Base-by-base conservation (phyloP, 163 green algal species). In the Coccomyxa subellipsoidea region DNA sequence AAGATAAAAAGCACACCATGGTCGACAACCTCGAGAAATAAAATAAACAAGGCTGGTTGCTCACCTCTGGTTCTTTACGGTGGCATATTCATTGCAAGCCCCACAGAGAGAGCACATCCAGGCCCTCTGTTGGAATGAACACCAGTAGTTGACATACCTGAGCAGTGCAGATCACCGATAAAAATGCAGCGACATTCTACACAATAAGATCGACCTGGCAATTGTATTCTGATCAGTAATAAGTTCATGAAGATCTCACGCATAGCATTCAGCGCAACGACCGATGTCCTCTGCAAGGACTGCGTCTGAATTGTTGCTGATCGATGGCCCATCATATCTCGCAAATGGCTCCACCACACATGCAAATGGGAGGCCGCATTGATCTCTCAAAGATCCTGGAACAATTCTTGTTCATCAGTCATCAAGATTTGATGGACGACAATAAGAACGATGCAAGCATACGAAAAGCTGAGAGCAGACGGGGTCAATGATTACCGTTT, bases 111-210 rank as follows among this genome's bases (percentile, higher is more conserved):
- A 83, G 85, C 92, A 96, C 2, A 78, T 78, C 90, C 92, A 97
- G 31, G 90, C 87, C 8, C 69, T 69, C 0, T 80, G 47, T 29
- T 92, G 86, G 27, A 96, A 90, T 25, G 80, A 59, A 85, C 93
- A 97, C 66, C 91, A 89, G 69, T 82, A 69, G 79, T 93, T 95
- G 79, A 94, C 89, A 84, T 96, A 95, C 40, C 88, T 93, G 86
- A 80, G 75, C 31, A 7, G 32, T 38, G 10, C 12, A 37, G 27
- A 70, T 29, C 36, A 37, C 4, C 25, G 35, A 37, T 71, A 27
- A 1, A 72, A 79, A 66, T 18, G 32, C 31, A 32, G 21, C 9
- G 35, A n/a, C 23, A 66, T 2, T n/a, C 34, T 38, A 25, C 15
- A 70, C 10, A 2, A 73, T n/a, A n/a, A n/a, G n/a, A n/a, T n/a